These are phyloP conservation scores for Solanum chmielewskii DNA, from an alignment of 257 asterid species.

Conservation along the genomic window DNA sequence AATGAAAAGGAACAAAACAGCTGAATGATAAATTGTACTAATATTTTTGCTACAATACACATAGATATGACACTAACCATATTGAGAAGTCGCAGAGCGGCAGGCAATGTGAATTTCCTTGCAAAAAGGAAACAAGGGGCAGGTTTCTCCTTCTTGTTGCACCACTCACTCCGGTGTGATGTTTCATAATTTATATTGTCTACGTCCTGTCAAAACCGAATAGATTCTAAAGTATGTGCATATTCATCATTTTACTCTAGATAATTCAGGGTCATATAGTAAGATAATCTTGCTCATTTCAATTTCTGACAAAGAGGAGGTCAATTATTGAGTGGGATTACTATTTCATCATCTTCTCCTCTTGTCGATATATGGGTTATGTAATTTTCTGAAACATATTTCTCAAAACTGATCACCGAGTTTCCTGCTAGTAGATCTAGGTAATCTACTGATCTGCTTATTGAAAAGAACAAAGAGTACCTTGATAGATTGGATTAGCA, in stretches of 20 bases:
- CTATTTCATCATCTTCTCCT: background rate
- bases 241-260: background rate
- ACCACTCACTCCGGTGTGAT: slow-evolving; percentile 92
- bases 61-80: slow-evolving; percentile 28
- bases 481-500: slow-evolving; percentile 77
- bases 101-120: slow-evolving; percentile 82
- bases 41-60: background rate
- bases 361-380: background rate
- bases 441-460: background rate
- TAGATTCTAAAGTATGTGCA: background rate
- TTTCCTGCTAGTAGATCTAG: background rate
- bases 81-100: slow-evolving; percentile 77
- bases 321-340: background rate
- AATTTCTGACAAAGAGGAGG: background rate
- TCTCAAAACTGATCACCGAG: background rate
- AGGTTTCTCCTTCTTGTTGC: slow-evolving; percentile 86
- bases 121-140: slow-evolving; percentile 89
- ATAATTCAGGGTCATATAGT: background rate
- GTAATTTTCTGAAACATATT: background rate
- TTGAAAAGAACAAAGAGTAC: slow-evolving; percentile 14
- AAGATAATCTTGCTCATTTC: background rate
- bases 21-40: background rate
- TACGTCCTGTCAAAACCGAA: slow-evolving; percentile 30
- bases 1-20: background rate
- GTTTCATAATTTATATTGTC: slow-evolving; percentile 84